phyloP scores from a whole-genome alignment of 2,329 filamentous ascomycete genomes.

The Penicillium verrucosum region DNA sequence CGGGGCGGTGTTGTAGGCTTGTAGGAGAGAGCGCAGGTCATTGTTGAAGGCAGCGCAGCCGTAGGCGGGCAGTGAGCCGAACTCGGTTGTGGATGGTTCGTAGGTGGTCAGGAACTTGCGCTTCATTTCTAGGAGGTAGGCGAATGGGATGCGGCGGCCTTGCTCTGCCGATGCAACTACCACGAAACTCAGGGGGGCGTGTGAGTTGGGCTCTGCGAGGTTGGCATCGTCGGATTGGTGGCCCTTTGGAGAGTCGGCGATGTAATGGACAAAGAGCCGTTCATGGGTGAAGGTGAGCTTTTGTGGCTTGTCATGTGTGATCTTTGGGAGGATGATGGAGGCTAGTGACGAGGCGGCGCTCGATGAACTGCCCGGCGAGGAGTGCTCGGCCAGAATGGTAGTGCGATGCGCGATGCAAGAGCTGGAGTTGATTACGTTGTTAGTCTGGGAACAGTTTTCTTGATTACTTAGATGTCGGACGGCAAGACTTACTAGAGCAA shows the following conservation, averaged over 20 bases:
- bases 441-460: background rate
- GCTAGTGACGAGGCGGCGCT: slow-evolving; percentile 86
- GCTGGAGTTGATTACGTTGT: slow-evolving; percentile 47
- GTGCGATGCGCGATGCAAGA: slow-evolving; percentile 91
- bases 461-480: background rate
- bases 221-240: slow-evolving; percentile 39
- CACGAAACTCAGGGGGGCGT: slow-evolving; percentile 85
- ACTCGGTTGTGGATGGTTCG: slow-evolving; percentile 65
- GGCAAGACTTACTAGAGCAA: slow-evolving; percentile 64
- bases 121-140: slow-evolving; percentile 86
- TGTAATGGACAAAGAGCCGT: slow-evolving; percentile 90
- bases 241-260: slow-evolving; percentile 74
- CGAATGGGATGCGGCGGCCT: slow-evolving; percentile 85
- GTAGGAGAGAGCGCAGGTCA: slow-evolving; percentile 72
- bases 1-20: slow-evolving; percentile 76
- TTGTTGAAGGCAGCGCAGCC: slow-evolving; percentile 85
- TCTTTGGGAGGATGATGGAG: slow-evolving; percentile 92
- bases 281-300: slow-evolving; percentile 95
- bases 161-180: slow-evolving; percentile 79
- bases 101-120: slow-evolving; percentile 77
- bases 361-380: slow-evolving; percentile 75
- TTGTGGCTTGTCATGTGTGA: slow-evolving; percentile 72
- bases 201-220: slow-evolving; percentile 52
- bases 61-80: slow-evolving; percentile 76
- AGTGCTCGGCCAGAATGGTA: slow-evolving; percentile 92